Evolutionary conservation across 768 basidiomycete genomes (phyloP).

Genomic region (Psilocybe sp.): DNA sequence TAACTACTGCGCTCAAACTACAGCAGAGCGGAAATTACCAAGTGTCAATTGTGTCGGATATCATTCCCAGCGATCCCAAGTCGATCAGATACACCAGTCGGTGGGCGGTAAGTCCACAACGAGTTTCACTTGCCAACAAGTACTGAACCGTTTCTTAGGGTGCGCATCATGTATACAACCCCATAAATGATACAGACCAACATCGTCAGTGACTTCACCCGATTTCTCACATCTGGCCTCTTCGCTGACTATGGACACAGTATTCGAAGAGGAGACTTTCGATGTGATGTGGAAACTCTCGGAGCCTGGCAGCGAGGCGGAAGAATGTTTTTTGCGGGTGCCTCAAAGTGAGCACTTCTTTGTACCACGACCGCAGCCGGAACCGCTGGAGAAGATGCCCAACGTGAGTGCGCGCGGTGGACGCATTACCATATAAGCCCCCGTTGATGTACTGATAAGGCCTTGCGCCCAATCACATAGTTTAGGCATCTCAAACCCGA

Average conservation of each 20-base stretch:
- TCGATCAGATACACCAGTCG: conserved; percentile 75
- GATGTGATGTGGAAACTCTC: conserved; percentile 74
- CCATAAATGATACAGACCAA: conserved; percentile 47
- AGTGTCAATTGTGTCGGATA: conserved; percentile 71
- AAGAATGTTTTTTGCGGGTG: conserved; percentile 63
- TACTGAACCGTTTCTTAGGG: conserved; percentile 44
- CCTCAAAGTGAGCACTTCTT: conserved; percentile 60
- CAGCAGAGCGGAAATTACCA: conserved; percentile 60
- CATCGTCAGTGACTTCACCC: conserved; percentile 38
- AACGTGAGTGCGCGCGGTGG: conserved; percentile 31
- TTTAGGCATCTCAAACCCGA: conserved; percentile 31
- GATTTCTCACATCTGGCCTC: not conserved
- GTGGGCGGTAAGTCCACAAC: conserved; percentile 63
- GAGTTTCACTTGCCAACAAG: no score
- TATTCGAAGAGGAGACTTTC: conserved; percentile 71
- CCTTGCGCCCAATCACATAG: conserved; percentile 20
- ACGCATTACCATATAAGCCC: not conserved
- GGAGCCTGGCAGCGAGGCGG: conserved; percentile 48
- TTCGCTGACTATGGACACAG: conserved; percentile 31
- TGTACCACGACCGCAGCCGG: conserved; percentile 34
- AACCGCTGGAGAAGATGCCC: conserved; percentile 52
- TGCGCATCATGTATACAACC: conserved; percentile 72
- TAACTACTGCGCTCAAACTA: conserved; percentile 71
- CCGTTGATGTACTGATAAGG: not conserved
- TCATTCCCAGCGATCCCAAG: conserved; percentile 70